These are phyloP conservation scores for Fragaria vesca DNA, from an alignment of 306 rosid genomes.

Conservation along the genomic window DNA sequence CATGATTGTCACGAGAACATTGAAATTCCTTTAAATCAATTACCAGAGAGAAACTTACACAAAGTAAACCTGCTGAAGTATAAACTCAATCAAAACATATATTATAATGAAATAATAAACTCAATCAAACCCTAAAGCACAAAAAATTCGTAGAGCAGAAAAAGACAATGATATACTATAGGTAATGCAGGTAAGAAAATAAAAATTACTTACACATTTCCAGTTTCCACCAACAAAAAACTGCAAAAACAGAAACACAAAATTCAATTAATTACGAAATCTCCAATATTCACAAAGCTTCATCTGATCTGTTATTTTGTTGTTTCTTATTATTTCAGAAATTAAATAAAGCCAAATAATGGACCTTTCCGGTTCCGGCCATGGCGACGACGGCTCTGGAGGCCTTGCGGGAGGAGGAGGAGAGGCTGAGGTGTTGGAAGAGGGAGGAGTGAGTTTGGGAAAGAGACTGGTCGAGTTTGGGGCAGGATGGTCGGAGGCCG, in stretches of 20 bases:
- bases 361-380: conserved; percentile 93
- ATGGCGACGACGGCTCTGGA: conserved; percentile 68
- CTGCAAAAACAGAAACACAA: conserved; percentile 42
- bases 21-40: no score
- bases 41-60: no score
- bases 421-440: conserved; percentile 52
- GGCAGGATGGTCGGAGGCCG: conserved; percentile 60
- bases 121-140: not conserved
- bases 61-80: no score
- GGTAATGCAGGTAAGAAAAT: not conserved
- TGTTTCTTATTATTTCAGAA: not conserved
- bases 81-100: no score
- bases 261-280: conserved; percentile 5
- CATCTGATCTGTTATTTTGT: not conserved
- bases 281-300: no score
- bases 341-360: not conserved
- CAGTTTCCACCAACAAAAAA: conserved; percentile 98
- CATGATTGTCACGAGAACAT: not conserved
- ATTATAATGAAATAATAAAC: not conserved
- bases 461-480: conserved; percentile 37
- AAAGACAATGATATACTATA: not conserved
- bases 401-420: conserved; percentile 55
- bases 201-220: conserved; percentile 80
- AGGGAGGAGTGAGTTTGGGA: conserved; percentile 36
- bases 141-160: not conserved